A percentile compares a stretch with the other conserved stretches of the same genome.
Conservation (phyloP, 179 eudicot species). For the Silene coronaria region DNA sequence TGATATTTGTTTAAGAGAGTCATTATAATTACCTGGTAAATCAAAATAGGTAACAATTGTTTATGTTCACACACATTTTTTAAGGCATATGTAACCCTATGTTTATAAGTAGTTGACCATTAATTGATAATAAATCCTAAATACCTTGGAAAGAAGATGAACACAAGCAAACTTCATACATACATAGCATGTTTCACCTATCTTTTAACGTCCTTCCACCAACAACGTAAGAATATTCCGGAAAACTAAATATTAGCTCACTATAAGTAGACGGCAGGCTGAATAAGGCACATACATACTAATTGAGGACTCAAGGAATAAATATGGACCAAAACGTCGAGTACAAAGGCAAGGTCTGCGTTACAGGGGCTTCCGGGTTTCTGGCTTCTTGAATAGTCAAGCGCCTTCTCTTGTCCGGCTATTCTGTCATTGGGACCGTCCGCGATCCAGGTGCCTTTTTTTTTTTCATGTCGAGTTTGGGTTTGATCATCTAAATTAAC, state of each 20-base stretch:
- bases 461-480: not conserved
- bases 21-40: no score
- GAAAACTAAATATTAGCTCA: not conserved
- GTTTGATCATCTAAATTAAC: not conserved
- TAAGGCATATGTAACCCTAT: no score
- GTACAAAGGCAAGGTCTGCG: conserved; percentile 67
- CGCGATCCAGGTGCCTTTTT: conserved; percentile 59
- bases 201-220: conserved; percentile 8
- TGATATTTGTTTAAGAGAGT: no score
- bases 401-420: conserved; percentile 64
- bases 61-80: no score
- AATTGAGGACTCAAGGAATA: not conserved
- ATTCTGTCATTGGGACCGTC: conserved; percentile 73
- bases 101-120: not conserved
- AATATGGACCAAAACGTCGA: conserved; percentile 26
- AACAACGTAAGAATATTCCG: not conserved
- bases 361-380: conserved; percentile 87
- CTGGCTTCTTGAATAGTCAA: conserved; percentile 90
- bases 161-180: not conserved
- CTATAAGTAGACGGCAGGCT: conserved; percentile 1
- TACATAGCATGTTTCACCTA: conserved; percentile 22
- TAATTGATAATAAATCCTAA: not conserved
- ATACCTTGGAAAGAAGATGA: not conserved
- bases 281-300: not conserved
- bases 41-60: no score